Evolutionary conservation across 2,329 filamentous ascomycete species (phyloP), one percentile per base, ranked within the genome.

Genomic region (Fusarium avenaceum): DNA sequence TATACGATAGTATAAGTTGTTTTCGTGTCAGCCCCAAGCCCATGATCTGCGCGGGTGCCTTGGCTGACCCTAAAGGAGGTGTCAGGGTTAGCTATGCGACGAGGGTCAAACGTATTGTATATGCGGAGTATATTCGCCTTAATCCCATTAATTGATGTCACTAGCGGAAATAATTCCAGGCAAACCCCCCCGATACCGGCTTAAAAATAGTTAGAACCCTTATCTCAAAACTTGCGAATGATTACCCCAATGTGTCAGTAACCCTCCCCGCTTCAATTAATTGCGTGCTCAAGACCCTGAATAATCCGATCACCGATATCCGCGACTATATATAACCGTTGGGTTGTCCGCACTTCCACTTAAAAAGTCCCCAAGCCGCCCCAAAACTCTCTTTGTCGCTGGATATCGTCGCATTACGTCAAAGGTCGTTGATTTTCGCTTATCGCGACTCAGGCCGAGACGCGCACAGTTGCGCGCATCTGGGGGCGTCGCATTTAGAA

Each of bases 271-370:
- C 67, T 63, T 47, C 59, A 30, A 62, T 67, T 61, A 58, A 63
- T 70, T 61, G 67, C 67, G 67, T 70, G 67, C 67, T 68, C 48
- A 33, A 22, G 58, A 64, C 45, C 63, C 42, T 57, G 47, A 22
- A 50, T 49, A 47, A 47, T 49, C 45, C 49, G 47, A 52, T 44
- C 49, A 43, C 45, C 54, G 47, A 65, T 26, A 43, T 45, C 44
- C 43, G 49, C 39, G 11, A 46, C 32, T 15, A 54, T 44, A 54
- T 44, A 52, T 53, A 59, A 26, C 13, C 35, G 24, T 40, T 28
- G 40, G 15, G 35, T 10, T 11, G n/a, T 19, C 40, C 43, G 40
- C n/a, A 43, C 38, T 53, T 9, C 11, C 10, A n/a, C 48, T 30
- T 40, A 43, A 57, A 19, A 8, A 39, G 28, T 30, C 10, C 10